A percentile compares a stretch with the other conserved stretches of the same genome.
These are phyloP conservation scores for Stentor coeruleus DNA, from an alignment of 73 alveolate species.

Conservation along the genomic window DNA sequence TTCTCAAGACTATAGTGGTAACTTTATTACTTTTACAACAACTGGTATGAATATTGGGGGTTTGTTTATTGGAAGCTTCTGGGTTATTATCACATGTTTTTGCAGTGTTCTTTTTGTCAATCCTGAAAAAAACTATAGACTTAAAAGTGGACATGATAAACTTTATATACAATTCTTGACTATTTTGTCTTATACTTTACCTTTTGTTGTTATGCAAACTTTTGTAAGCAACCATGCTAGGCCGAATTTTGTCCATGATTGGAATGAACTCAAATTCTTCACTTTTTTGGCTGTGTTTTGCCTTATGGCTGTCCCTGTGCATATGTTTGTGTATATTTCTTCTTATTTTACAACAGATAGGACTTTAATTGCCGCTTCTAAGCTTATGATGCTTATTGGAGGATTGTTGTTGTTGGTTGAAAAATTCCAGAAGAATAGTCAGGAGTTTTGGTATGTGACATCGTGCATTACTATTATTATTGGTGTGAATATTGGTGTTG, in stretches of 20 bases:
- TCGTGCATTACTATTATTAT: background rate
- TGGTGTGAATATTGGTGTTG: slow-evolving; percentile 6
- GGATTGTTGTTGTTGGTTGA: background rate
- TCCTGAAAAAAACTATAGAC: background rate
- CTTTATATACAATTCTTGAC: background rate
- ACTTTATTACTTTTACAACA: background rate
- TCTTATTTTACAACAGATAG: background rate
- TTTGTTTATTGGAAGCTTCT: background rate
- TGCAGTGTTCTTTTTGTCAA: background rate
- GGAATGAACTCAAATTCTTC: background rate
- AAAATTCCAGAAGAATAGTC: background rate
- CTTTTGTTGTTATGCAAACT: background rate
- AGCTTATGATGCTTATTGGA: background rate
- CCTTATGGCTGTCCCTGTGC: background rate
- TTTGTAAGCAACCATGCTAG: background rate
- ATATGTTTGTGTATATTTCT: background rate
- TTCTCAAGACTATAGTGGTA: background rate
- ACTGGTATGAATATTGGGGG: background rate
- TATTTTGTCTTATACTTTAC: background rate
- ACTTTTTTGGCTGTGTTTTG: background rate
- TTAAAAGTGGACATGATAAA: background rate
- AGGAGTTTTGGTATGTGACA: background rate
- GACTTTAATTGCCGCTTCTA: background rate
- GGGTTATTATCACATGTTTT: background rate
- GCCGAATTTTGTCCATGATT: background rate